Base-by-base conservation (phyloP, 768 basidiomycete genomes). In the Tephrocybe rancida region DNA sequence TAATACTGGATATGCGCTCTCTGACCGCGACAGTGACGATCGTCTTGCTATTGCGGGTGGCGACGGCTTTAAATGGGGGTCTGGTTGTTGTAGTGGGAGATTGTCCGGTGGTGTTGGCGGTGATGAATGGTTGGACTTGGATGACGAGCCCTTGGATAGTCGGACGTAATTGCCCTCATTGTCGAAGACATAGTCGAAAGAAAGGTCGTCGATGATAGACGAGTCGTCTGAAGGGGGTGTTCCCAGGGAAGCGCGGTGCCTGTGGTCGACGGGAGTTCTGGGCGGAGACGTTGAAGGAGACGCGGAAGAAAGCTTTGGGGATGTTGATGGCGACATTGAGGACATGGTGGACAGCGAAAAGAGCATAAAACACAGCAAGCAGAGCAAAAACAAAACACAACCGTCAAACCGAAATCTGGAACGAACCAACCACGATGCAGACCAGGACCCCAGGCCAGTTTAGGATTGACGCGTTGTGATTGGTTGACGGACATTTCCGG, bases 181-280 rank as follows among this genome's bases (percentile, higher is more conserved):
- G 70, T 84, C 82, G 39, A 72, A 73, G 57, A 81, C 74, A 55
- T 85, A 88, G 60, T 84, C 83, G 66, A 88, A 87, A 6, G 84
- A 86, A 47, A 87, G 78, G 61, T 86, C 85, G 47, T 81, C 78
- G 55, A 83, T 81, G 50, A 82, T 70, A 11, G 81, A 81, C 1
- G 82, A 83, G 57, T 84, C 84, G 63, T 85, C 83, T 21, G 84
- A 85, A 49, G 69, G 65, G 2, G 76, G 70, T 2, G 70, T 65
- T n/a, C 66, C 65, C 2, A 61, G 54, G 54, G 54, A 72, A 56
- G 44, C 70, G 59, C 49, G 67, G 60, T 47, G 67, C 61, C 67
- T 60, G 54, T 52, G 25, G 47, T 74, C 66, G 44, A 65, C 56
- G n/a, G 77, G 76, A 2, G 78, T 78, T 47, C 69, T 62, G 39